These are phyloP conservation scores for Monascus purpureus DNA, from an alignment of 495 filamentous ascomycete genomes.

Conservation along the genomic window DNA sequence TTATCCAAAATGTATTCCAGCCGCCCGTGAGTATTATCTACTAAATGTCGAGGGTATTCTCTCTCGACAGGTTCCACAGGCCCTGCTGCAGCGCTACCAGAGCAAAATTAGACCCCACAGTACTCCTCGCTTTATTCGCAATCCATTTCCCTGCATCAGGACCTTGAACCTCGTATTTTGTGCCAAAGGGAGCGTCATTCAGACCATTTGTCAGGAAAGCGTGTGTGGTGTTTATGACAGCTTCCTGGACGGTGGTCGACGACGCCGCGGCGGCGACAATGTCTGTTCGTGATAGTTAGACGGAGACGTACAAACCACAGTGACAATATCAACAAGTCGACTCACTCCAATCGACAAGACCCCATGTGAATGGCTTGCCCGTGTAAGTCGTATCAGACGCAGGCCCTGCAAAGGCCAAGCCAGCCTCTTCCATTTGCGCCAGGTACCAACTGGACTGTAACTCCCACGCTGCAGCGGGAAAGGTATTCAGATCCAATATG, in stretches of 20 bases:
- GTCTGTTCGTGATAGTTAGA: neutral
- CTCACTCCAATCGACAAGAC: slow-evolving; percentile 18
- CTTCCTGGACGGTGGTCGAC: slow-evolving; percentile 6
- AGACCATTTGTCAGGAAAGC: slow-evolving; percentile 24
- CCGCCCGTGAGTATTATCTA: too few species aligned
- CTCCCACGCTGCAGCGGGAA: slow-evolving; percentile 19
- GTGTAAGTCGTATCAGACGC: neutral
- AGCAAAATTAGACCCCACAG: slow-evolving; percentile 30
- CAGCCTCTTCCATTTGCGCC: slow-evolving; percentile 13
- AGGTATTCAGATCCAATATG: slow-evolving; percentile 21
- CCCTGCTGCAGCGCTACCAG: slow-evolving; percentile 15
- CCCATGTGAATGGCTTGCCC: neutral
- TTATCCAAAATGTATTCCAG: too few species aligned
- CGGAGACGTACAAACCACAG: slow-evolving; percentile 4
- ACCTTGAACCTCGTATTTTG: slow-evolving; percentile 17
- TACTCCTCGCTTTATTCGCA: slow-evolving; percentile 23
- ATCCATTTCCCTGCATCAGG: slow-evolving; percentile 9
- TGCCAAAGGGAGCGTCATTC: slow-evolving; percentile 27
- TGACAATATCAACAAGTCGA: too few species aligned
- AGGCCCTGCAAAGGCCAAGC: slow-evolving; percentile 16
- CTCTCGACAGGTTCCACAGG: too few species aligned
- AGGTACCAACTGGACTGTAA: slow-evolving; percentile 22
- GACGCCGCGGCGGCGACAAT: slow-evolving; percentile 11
- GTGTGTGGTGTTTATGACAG: slow-evolving; percentile 21
- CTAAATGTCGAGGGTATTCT: too few species aligned